A percentile compares a stretch with the other conserved stretches of the same genome.
These are phyloP conservation scores for Brassica rapa DNA, from an alignment of 345 rosid species.

Conservation along the genomic window DNA sequence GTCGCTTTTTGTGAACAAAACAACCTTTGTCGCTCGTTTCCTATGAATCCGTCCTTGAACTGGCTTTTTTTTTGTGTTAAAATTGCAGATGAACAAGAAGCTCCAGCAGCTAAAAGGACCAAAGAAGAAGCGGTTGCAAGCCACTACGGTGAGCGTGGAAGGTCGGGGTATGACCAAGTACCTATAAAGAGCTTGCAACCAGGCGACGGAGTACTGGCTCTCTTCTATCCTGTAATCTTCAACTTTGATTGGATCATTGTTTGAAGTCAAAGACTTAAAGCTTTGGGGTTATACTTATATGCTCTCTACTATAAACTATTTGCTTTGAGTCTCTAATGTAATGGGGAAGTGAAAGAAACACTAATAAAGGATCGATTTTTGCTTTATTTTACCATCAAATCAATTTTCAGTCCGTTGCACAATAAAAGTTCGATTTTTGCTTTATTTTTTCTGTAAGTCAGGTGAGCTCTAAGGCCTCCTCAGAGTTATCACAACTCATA, in stretches of 20 bases:
- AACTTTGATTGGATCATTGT: constrained; percentile 18
- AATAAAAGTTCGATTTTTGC: not conserved
- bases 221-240: constrained; percentile 18
- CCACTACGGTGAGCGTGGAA: constrained; percentile 88
- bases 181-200: constrained; percentile 47
- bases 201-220: constrained; percentile 1
- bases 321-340: constrained; percentile 21
- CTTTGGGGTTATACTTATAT: constrained; percentile 27
- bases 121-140: constrained; percentile 89
- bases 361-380: not conserved
- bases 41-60: not conserved
- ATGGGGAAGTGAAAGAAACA: constrained; percentile 18
- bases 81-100: constrained; percentile 86
- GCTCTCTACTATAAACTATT: constrained; percentile 10
- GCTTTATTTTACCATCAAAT: not conserved
- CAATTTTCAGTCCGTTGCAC: constrained; percentile 2
- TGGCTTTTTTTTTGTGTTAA: not conserved
- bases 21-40: not conserved
- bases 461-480: not conserved
- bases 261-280: constrained; percentile 15
- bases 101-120: constrained; percentile 95
- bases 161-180: constrained; percentile 98
- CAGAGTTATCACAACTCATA: not conserved
- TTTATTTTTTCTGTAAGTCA: not conserved
- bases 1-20: constrained; percentile 4